phyloP scores from a whole-genome alignment of 306 rosid species.

The Trichosanthes truncata region DNA sequence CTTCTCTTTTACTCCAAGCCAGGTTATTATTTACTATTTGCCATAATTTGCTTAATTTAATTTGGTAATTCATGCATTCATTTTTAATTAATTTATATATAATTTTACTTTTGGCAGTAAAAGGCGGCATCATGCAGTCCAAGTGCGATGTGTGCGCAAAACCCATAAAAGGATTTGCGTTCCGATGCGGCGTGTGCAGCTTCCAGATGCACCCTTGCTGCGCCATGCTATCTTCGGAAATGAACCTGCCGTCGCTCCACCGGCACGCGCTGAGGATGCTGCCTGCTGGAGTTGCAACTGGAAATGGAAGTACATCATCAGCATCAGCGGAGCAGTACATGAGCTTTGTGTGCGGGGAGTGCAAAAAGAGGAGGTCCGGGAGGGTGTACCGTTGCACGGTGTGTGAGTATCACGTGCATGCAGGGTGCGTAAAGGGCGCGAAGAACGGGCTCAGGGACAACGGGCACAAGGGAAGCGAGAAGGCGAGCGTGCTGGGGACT shows the following conservation, averaged over 20 bases:
- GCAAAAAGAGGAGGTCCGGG: slow-evolving; percentile 55
- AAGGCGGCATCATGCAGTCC: slow-evolving; percentile 47
- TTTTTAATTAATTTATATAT: too few species aligned
- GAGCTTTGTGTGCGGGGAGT: slow-evolving; percentile 39
- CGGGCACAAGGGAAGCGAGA: slow-evolving; percentile 33
- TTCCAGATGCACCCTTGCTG: slow-evolving; percentile 91
- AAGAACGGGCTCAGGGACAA: slow-evolving; percentile 61
- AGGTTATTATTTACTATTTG: too few species aligned
- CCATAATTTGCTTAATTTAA: too few species aligned
- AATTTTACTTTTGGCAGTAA: slow-evolving; percentile 26
- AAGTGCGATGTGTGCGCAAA: slow-evolving; percentile 76
- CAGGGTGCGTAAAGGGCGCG: slow-evolving; percentile 58
- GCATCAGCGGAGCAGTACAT: background rate
- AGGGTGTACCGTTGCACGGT: slow-evolving; percentile 54
- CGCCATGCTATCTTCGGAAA: slow-evolving; percentile 51
- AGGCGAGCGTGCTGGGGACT: slow-evolving; percentile 36
- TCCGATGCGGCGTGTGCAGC: slow-evolving; percentile 53
- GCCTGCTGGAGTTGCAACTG: slow-evolving; percentile 5
- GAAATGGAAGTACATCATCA: background rate
- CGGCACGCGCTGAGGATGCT: slow-evolving; percentile 47
- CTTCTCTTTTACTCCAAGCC: slow-evolving; percentile 41
- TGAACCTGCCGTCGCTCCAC: slow-evolving; percentile 22
- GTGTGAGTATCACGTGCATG: slow-evolving; percentile 64
- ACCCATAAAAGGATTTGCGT: slow-evolving; percentile 54
- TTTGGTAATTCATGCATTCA: too few species aligned